Percentiles rank a stretch among this genome's conserved stretches.
Evolutionary conservation across 2,329 filamentous ascomycete genomes (phyloP).

Genomic region (Arthrocladium fulminans): DNA sequence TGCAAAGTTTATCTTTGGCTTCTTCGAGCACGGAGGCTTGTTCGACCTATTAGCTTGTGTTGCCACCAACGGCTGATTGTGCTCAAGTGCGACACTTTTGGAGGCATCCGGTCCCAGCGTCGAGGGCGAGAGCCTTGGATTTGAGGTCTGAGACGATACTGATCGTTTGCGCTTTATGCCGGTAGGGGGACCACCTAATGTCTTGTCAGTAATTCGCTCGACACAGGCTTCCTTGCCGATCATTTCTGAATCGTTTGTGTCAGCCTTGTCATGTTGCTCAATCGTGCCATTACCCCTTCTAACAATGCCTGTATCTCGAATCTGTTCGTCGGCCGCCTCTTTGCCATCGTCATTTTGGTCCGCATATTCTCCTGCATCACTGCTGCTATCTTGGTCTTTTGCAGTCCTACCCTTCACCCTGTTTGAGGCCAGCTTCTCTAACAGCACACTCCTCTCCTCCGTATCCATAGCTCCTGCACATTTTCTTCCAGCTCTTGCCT

Average conservation of each 20-base stretch:
- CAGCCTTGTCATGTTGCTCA: not conserved
- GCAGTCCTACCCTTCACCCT: not conserved
- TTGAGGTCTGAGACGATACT: not conserved
- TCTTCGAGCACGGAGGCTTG: conserved; percentile 20
- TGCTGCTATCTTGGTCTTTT: not conserved
- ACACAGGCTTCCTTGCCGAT: not conserved
- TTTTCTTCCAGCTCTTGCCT: not conserved
- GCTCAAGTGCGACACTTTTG: no score
- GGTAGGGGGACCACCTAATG: not conserved
- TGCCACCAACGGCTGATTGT: not conserved
- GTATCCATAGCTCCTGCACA: not conserved
- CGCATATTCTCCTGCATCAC: not conserved
- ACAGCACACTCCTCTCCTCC: not conserved
- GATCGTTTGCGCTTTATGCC: not conserved
- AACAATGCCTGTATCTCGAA: no score
- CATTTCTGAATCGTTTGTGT: not conserved
- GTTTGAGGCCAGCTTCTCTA: not conserved
- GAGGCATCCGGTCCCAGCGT: not conserved
- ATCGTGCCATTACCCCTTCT: not conserved
- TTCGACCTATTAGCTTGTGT: conserved; percentile 16
- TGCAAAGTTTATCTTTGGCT: not conserved
- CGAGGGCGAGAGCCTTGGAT: not conserved
- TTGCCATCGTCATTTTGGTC: not conserved
- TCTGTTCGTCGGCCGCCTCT: not conserved
- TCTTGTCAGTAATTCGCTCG: not conserved